phyloP scores from a whole-genome alignment of 2,329 filamentous ascomycete genomes.

The Exophiala mesophila region DNA sequence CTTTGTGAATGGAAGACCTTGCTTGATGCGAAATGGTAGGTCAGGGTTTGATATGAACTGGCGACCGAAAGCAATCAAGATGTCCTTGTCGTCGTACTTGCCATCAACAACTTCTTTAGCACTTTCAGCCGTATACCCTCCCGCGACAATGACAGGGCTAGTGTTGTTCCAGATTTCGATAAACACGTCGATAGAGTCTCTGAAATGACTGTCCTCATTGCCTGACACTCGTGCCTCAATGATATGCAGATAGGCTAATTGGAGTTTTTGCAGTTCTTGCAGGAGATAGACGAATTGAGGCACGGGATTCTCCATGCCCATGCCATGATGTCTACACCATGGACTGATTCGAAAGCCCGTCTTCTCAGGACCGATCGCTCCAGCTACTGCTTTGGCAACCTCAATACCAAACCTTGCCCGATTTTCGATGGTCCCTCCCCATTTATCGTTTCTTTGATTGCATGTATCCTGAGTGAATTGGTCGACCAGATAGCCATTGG shows the following conservation, averaged over 20 bases:
- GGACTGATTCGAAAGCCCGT: constrained; percentile 44
- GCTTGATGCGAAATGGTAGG: constrained; percentile 40
- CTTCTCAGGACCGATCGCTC: constrained; percentile 41
- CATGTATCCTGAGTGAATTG: constrained; percentile 49
- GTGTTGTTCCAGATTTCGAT: constrained; percentile 38
- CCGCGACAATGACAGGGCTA: constrained; percentile 47
- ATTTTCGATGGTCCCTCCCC: constrained; percentile 48
- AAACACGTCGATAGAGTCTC: too few species aligned
- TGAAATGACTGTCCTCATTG: too few species aligned
- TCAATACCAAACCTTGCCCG: constrained; percentile 53
- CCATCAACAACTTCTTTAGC: constrained; percentile 31
- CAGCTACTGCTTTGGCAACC: constrained; percentile 45
- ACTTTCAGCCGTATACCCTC: constrained; percentile 41
- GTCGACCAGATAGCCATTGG: constrained; percentile 55
- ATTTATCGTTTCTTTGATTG: constrained; percentile 47
- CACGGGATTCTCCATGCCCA: constrained; percentile 42
- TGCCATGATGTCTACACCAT: constrained; percentile 40
- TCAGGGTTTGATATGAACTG: constrained; percentile 49
- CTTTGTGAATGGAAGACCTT: constrained; percentile 24
- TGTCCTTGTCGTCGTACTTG: constrained; percentile 27
- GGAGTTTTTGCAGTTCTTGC: constrained; percentile 45
- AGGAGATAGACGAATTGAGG: constrained; percentile 57
- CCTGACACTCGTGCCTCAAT: constrained; percentile 38
- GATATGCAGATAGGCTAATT: constrained; percentile 54
- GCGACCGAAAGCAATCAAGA: constrained; percentile 45